Evolutionary conservation across 345 rosid genomes (phyloP).

Genomic region (Camelina laxa): DNA sequence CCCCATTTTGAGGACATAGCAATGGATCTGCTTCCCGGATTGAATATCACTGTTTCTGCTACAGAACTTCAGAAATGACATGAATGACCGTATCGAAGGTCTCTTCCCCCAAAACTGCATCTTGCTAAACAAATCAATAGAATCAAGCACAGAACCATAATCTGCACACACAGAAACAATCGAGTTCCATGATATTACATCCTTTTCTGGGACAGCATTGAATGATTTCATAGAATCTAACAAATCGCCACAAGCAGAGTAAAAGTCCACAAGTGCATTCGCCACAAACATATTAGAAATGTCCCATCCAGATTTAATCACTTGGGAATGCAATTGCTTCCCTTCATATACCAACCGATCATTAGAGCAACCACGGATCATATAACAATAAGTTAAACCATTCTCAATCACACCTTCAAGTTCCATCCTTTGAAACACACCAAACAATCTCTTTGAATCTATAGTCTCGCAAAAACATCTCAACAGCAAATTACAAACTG

Average conservation of each 20-base stretch:
- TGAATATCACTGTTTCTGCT: constrained; percentile 51
- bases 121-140: constrained; percentile 58
- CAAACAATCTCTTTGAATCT: constrained; percentile 46
- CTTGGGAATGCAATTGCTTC: constrained; percentile 65
- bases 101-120: constrained; percentile 77
- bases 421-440: constrained; percentile 52
- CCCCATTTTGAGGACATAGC: constrained; percentile 65
- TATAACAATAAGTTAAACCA: constrained; percentile 71
- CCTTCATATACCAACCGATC: constrained; percentile 61
- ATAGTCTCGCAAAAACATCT: constrained; percentile 54
- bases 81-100: constrained; percentile 64
- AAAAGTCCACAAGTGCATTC: constrained; percentile 74
- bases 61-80: constrained; percentile 64
- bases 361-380: constrained; percentile 63
- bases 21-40: constrained; percentile 72
- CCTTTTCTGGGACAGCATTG: constrained; percentile 48
- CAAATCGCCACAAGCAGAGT: constrained; percentile 64
- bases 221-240: constrained; percentile 59
- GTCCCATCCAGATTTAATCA: constrained; percentile 64
- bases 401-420: constrained; percentile 55
- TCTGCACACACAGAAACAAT: constrained; percentile 56
- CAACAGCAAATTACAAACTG: constrained; percentile 62
- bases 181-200: constrained; percentile 86
- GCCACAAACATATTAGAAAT: constrained; percentile 57
- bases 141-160: constrained; percentile 50